Percentiles rank a stretch among this genome's conserved stretches.
Conservation (phyloP, 106 monocot genomes). For the Posidonia australis region DNA sequence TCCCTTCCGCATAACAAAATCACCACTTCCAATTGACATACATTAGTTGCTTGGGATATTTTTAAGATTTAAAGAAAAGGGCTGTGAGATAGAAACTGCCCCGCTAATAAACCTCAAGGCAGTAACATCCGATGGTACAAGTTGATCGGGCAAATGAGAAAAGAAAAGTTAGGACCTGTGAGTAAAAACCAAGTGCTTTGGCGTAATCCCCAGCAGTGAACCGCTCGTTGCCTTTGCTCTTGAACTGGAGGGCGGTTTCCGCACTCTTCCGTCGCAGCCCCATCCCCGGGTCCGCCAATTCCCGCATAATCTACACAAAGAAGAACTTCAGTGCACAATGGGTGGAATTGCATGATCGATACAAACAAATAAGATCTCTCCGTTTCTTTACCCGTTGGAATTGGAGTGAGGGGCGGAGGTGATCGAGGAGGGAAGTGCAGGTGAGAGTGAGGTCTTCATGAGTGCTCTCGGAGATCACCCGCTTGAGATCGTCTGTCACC, state of each 20-base stretch:
- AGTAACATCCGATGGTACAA: neutral
- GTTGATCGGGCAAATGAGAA: neutral
- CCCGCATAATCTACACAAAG: constrained; percentile 37
- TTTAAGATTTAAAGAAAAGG: too few species aligned
- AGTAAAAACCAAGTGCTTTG: constrained; percentile 61
- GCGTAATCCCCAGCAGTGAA: constrained; percentile 46
- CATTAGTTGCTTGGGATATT: too few species aligned
- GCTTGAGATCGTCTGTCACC: constrained; percentile 44
- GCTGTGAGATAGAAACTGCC: too few species aligned
- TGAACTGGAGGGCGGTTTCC: constrained; percentile 40
- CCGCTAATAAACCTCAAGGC: neutral
- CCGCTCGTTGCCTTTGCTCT: constrained; percentile 55
- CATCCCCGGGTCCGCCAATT: constrained; percentile 51
- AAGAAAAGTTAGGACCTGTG: constrained; percentile 23
- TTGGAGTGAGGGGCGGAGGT: constrained; percentile 25
- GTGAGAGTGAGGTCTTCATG: constrained; percentile 31
- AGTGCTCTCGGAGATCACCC: constrained; percentile 44
- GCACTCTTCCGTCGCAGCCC: constrained; percentile 66
- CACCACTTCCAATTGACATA: too few species aligned
- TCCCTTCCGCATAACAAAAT: too few species aligned
- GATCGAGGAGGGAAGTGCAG: constrained; percentile 42
- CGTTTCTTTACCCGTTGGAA: constrained; percentile 40
- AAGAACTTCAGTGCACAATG: neutral
- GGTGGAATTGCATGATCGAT: neutral
- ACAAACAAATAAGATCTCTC: neutral